Percentiles rank a stretch among this genome's conserved stretches.
These are phyloP conservation scores for Nakazawaea ishiwadae DNA, from an alignment of 805 yeast species.

Conservation along the genomic window DNA sequence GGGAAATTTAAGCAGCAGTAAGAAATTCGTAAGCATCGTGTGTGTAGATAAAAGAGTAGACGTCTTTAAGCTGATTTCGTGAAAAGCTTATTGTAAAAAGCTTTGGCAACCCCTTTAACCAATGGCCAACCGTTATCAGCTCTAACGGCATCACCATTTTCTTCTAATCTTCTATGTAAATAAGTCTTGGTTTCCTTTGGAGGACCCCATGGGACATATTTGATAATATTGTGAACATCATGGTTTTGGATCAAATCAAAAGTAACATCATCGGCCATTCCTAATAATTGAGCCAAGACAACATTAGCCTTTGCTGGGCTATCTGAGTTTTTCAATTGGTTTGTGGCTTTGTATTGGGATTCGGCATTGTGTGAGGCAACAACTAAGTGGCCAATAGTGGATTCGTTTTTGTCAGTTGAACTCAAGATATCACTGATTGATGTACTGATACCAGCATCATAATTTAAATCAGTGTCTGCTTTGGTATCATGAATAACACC, in stretches of 20 bases:
- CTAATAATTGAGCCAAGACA: conserved; percentile 84
- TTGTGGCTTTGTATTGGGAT: conserved; percentile 71
- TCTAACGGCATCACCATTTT: conserved; percentile 93
- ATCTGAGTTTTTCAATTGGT: conserved; percentile 32
- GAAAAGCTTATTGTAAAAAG: conserved; percentile 18
- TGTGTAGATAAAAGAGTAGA: too few relatives aligned
- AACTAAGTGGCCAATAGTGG: conserved; percentile 69
- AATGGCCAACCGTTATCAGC: conserved; percentile 77
- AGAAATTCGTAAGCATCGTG: not conserved
- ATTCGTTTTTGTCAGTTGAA: conserved; percentile 26
- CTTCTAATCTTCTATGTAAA: conserved; percentile 83
- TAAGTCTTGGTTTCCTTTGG: conserved; percentile 91
- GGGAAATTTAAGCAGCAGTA: not conserved
- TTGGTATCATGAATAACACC: conserved; percentile 70
- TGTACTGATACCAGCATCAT: conserved; percentile 62
- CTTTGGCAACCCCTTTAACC: conserved; percentile 45
- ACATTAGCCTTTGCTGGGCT: conserved; percentile 46
- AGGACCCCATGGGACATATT: conserved; percentile 98
- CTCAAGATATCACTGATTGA: conserved; percentile 58
- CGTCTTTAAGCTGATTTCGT: not conserved
- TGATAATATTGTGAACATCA: conserved; percentile 70
- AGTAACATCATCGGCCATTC: conserved; percentile 93
- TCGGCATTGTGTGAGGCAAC: conserved; percentile 87
- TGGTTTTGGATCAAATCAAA: conserved; percentile 63
- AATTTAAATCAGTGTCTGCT: conserved; percentile 73